phyloP scores from a whole-genome alignment of 192 early-diverging fungal genomes.

The Coemansia erecta region DNA sequence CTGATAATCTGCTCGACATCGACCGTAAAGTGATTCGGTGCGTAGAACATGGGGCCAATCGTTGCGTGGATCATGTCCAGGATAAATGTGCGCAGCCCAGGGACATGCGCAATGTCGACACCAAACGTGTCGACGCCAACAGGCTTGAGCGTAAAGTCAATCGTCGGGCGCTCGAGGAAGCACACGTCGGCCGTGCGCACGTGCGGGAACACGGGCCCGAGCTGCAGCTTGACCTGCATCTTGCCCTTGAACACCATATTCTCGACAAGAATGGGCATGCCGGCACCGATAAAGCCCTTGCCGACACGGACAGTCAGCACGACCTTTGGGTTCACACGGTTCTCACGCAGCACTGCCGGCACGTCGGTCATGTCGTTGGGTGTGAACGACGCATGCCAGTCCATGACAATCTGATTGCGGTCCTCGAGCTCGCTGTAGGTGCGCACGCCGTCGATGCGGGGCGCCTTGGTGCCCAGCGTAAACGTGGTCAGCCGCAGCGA shows the following conservation, averaged over 20 bases:
- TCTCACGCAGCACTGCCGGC: conserved; percentile 64
- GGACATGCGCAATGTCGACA: conserved; percentile 85
- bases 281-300: conserved; percentile 80
- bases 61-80: conserved; percentile 70
- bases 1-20: conserved; percentile 78
- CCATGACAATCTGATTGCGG: conserved; percentile 82
- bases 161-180: conserved; percentile 80
- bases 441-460: conserved; percentile 67
- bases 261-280: conserved; percentile 80
- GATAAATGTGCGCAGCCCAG: conserved; percentile 77
- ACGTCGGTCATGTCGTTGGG: conserved; percentile 78
- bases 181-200: conserved; percentile 79
- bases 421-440: conserved; percentile 65
- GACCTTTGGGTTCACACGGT: conserved; percentile 83
- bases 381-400: conserved; percentile 83
- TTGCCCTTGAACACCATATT: conserved; percentile 81
- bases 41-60: conserved; percentile 80
- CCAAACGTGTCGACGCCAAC: conserved; percentile 82
- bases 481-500: conserved; percentile 71
- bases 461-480: conserved; percentile 76
- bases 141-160: conserved; percentile 90
- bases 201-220: conserved; percentile 84
- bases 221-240: conserved; percentile 78
- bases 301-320: conserved; percentile 82
- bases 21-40: conserved; percentile 74